phyloP scores from a whole-genome alignment of 352 stramenopile genomes.

The Globisporangium acanthophoron region DNA sequence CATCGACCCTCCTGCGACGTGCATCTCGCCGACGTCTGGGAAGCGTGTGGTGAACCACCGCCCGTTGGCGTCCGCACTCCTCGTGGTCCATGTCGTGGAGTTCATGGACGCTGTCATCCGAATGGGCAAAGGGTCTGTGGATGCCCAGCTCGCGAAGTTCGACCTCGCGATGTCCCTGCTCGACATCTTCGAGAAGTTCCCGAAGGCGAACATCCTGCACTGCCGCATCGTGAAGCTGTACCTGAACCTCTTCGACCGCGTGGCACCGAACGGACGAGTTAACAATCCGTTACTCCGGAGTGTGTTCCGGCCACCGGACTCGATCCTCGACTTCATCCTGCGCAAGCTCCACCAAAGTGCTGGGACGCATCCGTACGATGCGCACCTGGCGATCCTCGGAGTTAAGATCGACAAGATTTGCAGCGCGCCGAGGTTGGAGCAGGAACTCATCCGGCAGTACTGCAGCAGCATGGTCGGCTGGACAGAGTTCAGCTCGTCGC shows the following conservation, averaged over 20 bases:
- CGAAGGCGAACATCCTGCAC: slow-evolving; percentile 67
- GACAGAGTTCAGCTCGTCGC: slow-evolving; percentile 56
- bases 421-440: slow-evolving; percentile 59
- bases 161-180: slow-evolving; percentile 57
- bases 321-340: slow-evolving; percentile 64
- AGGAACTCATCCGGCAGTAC: slow-evolving; percentile 76
- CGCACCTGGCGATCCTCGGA: slow-evolving; percentile 66
- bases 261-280: slow-evolving; percentile 48
- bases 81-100: slow-evolving; percentile 63
- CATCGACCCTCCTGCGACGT: slow-evolving; percentile 11
- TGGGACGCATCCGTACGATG: slow-evolving; percentile 52
- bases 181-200: slow-evolving; percentile 68
- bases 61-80: slow-evolving; percentile 50
- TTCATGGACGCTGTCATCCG: slow-evolving; percentile 55
- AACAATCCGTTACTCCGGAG: slow-evolving; percentile 75
- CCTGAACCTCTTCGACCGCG: slow-evolving; percentile 59
- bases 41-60: slow-evolving; percentile 59
- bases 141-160: slow-evolving; percentile 42
- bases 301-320: slow-evolving; percentile 64
- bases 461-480: slow-evolving; percentile 54
- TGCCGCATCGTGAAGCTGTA: slow-evolving; percentile 67
- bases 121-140: slow-evolving; percentile 57
- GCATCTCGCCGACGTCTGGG: slow-evolving; percentile 39
- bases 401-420: slow-evolving; percentile 82
- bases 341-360: slow-evolving; percentile 48